These are phyloP conservation scores for Hypoxylon sp. DNA, from an alignment of 2,329 filamentous ascomycete species.

Conservation along the genomic window DNA sequence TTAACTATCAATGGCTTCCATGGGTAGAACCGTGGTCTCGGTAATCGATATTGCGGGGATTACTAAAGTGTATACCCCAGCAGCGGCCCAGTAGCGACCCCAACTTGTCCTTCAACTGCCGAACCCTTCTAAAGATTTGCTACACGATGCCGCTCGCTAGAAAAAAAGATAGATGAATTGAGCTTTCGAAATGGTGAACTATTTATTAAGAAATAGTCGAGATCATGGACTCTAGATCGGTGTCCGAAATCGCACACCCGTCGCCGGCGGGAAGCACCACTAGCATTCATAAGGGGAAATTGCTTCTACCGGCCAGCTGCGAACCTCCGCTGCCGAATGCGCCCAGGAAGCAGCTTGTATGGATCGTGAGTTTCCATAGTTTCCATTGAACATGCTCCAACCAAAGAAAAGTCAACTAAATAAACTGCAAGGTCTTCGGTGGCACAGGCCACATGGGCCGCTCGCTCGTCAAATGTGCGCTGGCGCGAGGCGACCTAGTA, in stretches of 20 bases:
- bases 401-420: slow-evolving; percentile 22
- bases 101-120: slow-evolving; percentile 27
- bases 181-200: slow-evolving; percentile 40
- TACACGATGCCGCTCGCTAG: slow-evolving; percentile 13
- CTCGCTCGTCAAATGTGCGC: slow-evolving; percentile 85
- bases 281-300: slow-evolving; percentile 56
- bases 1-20: no score
- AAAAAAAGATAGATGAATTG: slow-evolving; percentile 1
- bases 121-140: slow-evolving; percentile 8
- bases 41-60: slow-evolving; percentile 41
- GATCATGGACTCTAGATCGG: slow-evolving; percentile 51
- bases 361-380: slow-evolving; percentile 78
- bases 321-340: slow-evolving; percentile 83
- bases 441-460: slow-evolving; percentile 98
- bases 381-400: neutral
- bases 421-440: slow-evolving; percentile 79
- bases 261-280: slow-evolving; percentile 49
- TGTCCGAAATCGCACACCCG: slow-evolving; percentile 48
- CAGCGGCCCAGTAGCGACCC: slow-evolving; percentile 33
- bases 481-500: slow-evolving; percentile 86
- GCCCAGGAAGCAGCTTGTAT: slow-evolving; percentile 82
- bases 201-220: slow-evolving; percentile 27
- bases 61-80: slow-evolving; percentile 35
- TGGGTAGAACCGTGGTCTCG: slow-evolving; percentile 17
- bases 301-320: slow-evolving; percentile 84